A percentile compares a stretch with the other conserved stretches of the same genome.
Conservation (phyloP, 208 protist genomes). For the Leishmania tropica region DNA sequence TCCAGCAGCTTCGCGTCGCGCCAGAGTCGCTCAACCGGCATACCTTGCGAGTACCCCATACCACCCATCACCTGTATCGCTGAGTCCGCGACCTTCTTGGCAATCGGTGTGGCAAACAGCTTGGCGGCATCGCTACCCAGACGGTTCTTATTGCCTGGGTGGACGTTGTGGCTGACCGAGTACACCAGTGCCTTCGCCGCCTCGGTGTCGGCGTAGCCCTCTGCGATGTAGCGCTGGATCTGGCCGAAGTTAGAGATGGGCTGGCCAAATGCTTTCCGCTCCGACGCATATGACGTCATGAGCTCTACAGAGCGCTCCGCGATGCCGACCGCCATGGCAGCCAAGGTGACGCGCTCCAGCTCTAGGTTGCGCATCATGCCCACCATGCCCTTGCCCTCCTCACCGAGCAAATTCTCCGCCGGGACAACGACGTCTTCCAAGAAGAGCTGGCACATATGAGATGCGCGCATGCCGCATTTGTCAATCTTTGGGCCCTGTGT, state of each 20-base stretch:
- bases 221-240: constrained; percentile 95
- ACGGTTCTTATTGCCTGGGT: constrained; percentile 61
- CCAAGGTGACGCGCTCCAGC: constrained; percentile 77
- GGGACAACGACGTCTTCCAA: constrained; percentile 74
- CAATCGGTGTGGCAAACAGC: constrained; percentile 93
- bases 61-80: constrained; percentile 96
- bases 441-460: constrained; percentile 79
- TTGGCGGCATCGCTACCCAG: constrained; percentile 94
- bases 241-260: constrained; percentile 93
- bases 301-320: constrained; percentile 76
- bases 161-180: constrained; percentile 73
- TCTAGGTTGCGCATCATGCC: constrained; percentile 88
- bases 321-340: constrained; percentile 86
- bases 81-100: constrained; percentile 93
- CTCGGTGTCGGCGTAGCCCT: constrained; percentile 92
- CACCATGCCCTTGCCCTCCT: constrained; percentile 63
- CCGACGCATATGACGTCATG: constrained; percentile 87
- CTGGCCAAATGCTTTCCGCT: constrained; percentile 93
- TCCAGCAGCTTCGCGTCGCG: constrained; percentile 97
- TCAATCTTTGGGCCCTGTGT: constrained; percentile 70
- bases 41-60: constrained; percentile 96
- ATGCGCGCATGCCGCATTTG: constrained; percentile 84
- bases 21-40: constrained; percentile 95
- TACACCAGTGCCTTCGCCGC: constrained; percentile 93
- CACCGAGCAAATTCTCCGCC: constrained; percentile 69